Evolutionary conservation across 1,284 basidiomycete species (phyloP).

Genomic region (Ceratorhiza oryzae-sativae): DNA sequence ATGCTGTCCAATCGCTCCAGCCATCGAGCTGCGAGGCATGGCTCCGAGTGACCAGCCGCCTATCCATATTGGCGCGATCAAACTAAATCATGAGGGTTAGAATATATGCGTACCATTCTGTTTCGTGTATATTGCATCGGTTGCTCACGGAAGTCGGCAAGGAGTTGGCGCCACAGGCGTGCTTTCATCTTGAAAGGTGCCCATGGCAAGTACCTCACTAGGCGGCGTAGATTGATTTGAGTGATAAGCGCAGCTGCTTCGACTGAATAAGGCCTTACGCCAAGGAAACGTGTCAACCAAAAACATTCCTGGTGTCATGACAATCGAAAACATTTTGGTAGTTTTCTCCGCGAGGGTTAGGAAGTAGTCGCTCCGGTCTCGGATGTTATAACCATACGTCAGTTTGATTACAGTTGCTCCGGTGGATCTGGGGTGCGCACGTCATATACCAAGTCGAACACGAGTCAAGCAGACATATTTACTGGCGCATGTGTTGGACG

Average conservation of each 20-base stretch:
- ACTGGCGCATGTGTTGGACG: conserved; percentile 23
- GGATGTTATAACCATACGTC: conserved; percentile 21
- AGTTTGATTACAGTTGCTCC: conserved; percentile 20
- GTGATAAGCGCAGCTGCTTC: neutral
- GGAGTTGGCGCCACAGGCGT: neutral
- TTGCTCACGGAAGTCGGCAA: neutral
- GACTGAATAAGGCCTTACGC: neutral
- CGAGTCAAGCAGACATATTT: neutral
- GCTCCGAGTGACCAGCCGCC: neutral
- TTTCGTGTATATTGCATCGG: conserved; percentile 3
- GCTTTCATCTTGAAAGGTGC: conserved; percentile 19
- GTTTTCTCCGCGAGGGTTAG: conserved; percentile 3
- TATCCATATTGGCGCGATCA: neutral
- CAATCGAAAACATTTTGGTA: conserved; percentile 12
- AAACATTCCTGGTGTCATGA: neutral
- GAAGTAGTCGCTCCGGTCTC: conserved; percentile 1
- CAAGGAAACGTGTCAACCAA: conserved; percentile 6
- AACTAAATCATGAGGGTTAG: neutral
- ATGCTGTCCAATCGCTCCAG: neutral
- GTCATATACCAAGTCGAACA: neutral
- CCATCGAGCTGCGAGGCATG: conserved; percentile 8
- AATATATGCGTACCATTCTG: neutral
- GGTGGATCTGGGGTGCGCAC: neutral
- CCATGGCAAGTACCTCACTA: conserved; percentile 29
- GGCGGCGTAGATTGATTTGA: neutral